Conservation (phyloP, 2,329 filamentous ascomycete species). For the Calycina herbarum region DNA sequence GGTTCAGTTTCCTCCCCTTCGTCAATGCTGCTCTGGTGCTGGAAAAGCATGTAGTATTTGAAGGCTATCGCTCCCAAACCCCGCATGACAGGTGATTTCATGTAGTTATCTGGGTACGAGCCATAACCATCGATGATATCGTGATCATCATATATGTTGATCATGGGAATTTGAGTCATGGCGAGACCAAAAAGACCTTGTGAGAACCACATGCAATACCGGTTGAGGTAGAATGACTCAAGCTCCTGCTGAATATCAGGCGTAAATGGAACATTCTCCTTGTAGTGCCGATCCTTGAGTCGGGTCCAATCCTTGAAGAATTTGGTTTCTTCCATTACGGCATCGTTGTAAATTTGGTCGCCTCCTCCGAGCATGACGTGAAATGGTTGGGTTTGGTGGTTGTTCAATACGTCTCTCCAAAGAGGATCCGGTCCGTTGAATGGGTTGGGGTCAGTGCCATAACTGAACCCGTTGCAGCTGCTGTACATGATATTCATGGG, state of each 20-base stretch:
- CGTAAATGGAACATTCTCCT: slow-evolving; percentile 76
- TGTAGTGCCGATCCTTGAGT: slow-evolving; percentile 76
- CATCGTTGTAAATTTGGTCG: slow-evolving; percentile 96
- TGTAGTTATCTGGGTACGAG: slow-evolving; percentile 88
- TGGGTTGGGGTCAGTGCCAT: slow-evolving; percentile 72
- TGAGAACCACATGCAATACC: slow-evolving; percentile 94
- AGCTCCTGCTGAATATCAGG: slow-evolving; percentile 83
- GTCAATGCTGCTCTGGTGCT: slow-evolving; percentile 83
- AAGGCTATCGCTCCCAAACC: slow-evolving; percentile 89
- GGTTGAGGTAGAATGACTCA: slow-evolving; percentile 82
- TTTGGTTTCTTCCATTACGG: slow-evolving; percentile 70
- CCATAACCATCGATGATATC: slow-evolving; percentile 91
- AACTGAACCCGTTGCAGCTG: slow-evolving; percentile 94
- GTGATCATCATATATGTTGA: slow-evolving; percentile 98
- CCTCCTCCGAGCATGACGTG: slow-evolving; percentile 98
- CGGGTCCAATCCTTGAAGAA: slow-evolving; percentile 83
- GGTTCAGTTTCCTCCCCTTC: slow-evolving; percentile 84
- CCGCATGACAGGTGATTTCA: slow-evolving; percentile 85
- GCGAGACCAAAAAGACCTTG: slow-evolving; percentile 93
- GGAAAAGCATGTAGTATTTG: slow-evolving; percentile 99
- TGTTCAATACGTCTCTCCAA: slow-evolving; percentile 95
- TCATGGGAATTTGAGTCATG: slow-evolving; percentile 92
- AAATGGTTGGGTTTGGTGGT: slow-evolving; percentile 86
- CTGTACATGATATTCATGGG: slow-evolving; percentile 99
- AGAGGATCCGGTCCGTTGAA: slow-evolving; percentile 93